Base-by-base conservation (phyloP, 306 rosid genomes). In the Cucurbita maxima region DNA sequence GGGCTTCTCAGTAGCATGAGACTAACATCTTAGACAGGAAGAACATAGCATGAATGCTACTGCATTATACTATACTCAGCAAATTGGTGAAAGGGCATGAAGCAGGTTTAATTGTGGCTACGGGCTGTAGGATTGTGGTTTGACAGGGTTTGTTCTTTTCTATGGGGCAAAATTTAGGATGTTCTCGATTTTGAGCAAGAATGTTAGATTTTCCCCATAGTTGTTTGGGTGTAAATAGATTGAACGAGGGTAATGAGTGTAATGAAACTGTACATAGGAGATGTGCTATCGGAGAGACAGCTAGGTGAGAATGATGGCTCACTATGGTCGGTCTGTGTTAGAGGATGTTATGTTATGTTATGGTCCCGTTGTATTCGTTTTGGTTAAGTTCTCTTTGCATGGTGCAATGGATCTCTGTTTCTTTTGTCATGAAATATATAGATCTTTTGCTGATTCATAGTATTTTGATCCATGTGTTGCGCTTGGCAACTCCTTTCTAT, bases 221-320 rank as follows among this genome's bases (percentile, higher is more conserved):
- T 34, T 50, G 51, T 70, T 30, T 51, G 58, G 74, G 74, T 70
- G 74, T 70, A 70, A 70, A 70, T 70, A 70, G 45, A 70, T 50
- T 51, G 59, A 70, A 16, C 16, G 59, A 70, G 74, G 58, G 58
- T 70, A 20, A 30, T 70, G 74, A 30, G 58, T 70, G 50, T 63
- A 38, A 63, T 63, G 50, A 40, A 63, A 9, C 16, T 63, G 74
- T 70, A 70, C 16, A 70, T 70, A 70, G 74, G 73, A 68, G 57
- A 3, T 11, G 58, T 68, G 70, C 50, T 34, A 18, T 66, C 34
- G 51, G 16, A 45, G 56, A 13, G 72, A 67, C 10, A 44, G 73
- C 57, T 20, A 14, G 45, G 73, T 45, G 18, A 45, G 56, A 12
- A 45, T 45, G 73, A 45, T 40, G 70, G 72, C 37, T 66, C 18